Evolutionary conservation across 108 stramenopile genomes (phyloP), one percentile per base, ranked within the genome.

Genomic region (Stephanodiscus minutulus): DNA sequence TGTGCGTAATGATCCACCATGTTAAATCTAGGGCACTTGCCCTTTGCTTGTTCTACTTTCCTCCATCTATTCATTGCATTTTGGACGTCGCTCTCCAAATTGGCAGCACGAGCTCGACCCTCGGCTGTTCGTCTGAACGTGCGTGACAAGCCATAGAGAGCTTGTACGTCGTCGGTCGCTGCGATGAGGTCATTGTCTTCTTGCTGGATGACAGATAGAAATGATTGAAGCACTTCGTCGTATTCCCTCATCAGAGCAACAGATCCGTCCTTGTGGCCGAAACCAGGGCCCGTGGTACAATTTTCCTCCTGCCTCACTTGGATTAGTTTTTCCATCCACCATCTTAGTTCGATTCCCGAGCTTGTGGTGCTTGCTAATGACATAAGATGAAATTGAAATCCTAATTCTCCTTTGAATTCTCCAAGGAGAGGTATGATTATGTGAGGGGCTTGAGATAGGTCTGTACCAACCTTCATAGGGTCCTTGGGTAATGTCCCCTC

Each of bases 31-130:
- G n/a, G n/a, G n/a, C n/a, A 12, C 6, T 21, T 20, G 22, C 54
- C 54, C 2, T 25, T 21, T 11, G 24, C 22, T 11, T 3, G 2
- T 55, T 24, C 54, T 12, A 25, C 22, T 21, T 55, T 74, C 24
- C 47, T 50, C 79, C 79, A 81, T 46, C 79, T 61, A 28, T 81
- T 81, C 62, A 64, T 64, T 1, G 62, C 62, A 35, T n/a, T n/a
- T n/a, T n/a, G 35, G 3, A 35, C 35, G 6, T 35, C 6, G 35
- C 35, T 35, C 5, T 83, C 64, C 21, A 75, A 12, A 20, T 20
- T 2, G 8, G 54, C 54, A 25, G 25, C 24, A 4, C 9, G 20
- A 5, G 22, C 41, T 44, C 62, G 5, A 7, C 22, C 24, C 21
- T 64, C 41, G 1, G 62, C 41, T 11, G 62, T 64, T 21, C 44